Conservation (phyloP, 2,329 filamentous ascomycete species). For the Fusarium liriodendri region DNA sequence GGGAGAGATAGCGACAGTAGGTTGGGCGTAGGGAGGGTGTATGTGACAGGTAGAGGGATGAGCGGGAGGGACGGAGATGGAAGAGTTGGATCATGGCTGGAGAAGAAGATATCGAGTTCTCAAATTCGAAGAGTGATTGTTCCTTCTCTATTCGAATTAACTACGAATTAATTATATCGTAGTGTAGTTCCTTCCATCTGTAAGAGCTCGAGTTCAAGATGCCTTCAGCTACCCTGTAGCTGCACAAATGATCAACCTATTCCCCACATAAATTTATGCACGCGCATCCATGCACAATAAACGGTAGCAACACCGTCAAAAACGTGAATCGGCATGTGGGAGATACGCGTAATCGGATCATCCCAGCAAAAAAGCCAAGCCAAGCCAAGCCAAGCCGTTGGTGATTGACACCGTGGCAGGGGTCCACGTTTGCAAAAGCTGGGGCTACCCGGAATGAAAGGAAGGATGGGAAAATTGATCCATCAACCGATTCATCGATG, state of each 20-base stretch:
- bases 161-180: background rate
- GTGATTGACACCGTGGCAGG: constrained; percentile 15
- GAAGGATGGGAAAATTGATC: background rate
- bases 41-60: background rate
- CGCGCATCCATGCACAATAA: background rate
- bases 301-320: background rate
- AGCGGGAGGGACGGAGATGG: background rate
- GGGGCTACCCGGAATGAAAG: background rate
- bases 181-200: background rate
- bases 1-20: background rate
- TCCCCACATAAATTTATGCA: background rate
- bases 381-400: background rate
- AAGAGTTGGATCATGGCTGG: background rate
- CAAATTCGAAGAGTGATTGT: background rate
- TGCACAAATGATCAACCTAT: too few species aligned
- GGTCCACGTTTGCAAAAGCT: background rate
- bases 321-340: background rate
- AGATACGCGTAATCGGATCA: background rate
- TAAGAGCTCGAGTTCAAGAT: too few species aligned
- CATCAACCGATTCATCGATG: background rate
- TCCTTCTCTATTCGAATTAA: background rate
- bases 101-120: background rate
- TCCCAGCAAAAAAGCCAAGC: background rate
- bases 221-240: too few species aligned
- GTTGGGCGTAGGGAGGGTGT: background rate